Evolutionary conservation across 768 basidiomycete species (phyloP), one percentile per base, ranked within the genome.

Genomic region (Mycena kentingensis): DNA sequence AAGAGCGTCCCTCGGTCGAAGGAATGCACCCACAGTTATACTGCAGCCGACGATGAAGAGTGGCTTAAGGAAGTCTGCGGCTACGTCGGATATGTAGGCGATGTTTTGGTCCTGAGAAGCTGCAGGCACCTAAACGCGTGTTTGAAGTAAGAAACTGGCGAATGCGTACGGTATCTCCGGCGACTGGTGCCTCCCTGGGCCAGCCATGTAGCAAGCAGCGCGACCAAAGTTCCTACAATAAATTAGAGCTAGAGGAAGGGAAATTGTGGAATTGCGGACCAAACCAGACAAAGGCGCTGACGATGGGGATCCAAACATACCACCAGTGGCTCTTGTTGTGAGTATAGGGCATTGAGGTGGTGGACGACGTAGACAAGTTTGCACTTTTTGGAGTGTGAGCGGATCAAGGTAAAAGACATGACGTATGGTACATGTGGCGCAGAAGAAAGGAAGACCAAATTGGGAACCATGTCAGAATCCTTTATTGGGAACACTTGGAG

Each of bases 81-180:
- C 88, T 29, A 90, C 69, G 61, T 91, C 88, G 35, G 87, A 88
- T 42, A 91, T 89, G 67, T 86, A 89, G n/a, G 83, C 81, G 46
- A 89, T 80, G 1, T 67, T 66, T 19, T 78, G 77, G 31, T 82
- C 76, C 65, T 78, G 74, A 13, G 84, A 77, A 15, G 74, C 73
- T 59, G 76, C 73, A 49, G 69, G 16, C 31, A 8, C 31, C 16
- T 32, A 8, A 8, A 32, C 10, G 31, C 31, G 31, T 32, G 8
- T 8, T 8, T 8, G 10, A 8, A 32, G 31, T 32, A 70, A 21
- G 74, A 77, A 52, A 35, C 10, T 19, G n/a, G 19, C 37, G 27
- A 8, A 12, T 10, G 25, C 32, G 54, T 47, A 52, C 63, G 58
- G 58, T 85, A 84, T 62, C 73, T 74, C 8, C 83, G 85, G 26